Conservation (phyloP, 768 basidiomycete species). For the Suillus hirtellus region DNA sequence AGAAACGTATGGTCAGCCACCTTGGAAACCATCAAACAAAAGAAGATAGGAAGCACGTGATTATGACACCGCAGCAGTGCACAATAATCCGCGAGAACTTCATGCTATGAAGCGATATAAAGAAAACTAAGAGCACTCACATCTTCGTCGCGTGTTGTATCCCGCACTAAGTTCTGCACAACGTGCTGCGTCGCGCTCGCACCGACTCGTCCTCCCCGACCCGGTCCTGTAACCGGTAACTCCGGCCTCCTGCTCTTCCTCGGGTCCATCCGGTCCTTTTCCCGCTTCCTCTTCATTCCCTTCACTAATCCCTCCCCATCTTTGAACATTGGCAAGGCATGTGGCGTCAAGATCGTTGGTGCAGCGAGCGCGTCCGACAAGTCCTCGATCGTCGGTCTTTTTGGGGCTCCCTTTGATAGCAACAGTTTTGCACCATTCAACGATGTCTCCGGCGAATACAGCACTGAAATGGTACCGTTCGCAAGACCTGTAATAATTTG, state of each 20-base stretch:
- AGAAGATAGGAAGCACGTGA: conserved; percentile 20
- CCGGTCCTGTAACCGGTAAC: conserved; percentile 90
- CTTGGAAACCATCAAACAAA: conserved; percentile 28
- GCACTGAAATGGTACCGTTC: conserved; percentile 82
- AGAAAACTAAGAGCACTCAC: conserved; percentile 57
- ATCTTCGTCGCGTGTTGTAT: conserved; percentile 90
- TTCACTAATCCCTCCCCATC: conserved; percentile 69
- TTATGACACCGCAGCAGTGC: conserved; percentile 1
- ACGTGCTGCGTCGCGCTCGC: conserved; percentile 97
- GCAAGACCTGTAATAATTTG: conserved; percentile 89
- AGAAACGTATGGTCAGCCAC: conserved; percentile 28
- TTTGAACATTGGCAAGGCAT: conserved; percentile 89
- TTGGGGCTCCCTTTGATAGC: conserved; percentile 81
- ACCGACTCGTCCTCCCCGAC: conserved; percentile 91
- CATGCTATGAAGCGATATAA: conserved; percentile 10
- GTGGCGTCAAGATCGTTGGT: conserved; percentile 90
- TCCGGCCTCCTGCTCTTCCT: conserved; percentile 92
- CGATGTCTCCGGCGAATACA: conserved; percentile 91
- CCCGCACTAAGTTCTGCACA: conserved; percentile 91
- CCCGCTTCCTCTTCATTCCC: conserved; percentile 84
- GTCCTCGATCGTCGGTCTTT: conserved; percentile 83
- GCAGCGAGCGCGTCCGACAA: conserved; percentile 83
- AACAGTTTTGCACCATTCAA: conserved; percentile 91
- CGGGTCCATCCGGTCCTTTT: conserved; percentile 86
- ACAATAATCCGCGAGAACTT: neutral